Percentiles rank a stretch among this genome's conserved stretches.
These are phyloP conservation scores for Coemansia sp. DNA, from an alignment of 192 early-diverging fungal species.

Conservation along the genomic window DNA sequence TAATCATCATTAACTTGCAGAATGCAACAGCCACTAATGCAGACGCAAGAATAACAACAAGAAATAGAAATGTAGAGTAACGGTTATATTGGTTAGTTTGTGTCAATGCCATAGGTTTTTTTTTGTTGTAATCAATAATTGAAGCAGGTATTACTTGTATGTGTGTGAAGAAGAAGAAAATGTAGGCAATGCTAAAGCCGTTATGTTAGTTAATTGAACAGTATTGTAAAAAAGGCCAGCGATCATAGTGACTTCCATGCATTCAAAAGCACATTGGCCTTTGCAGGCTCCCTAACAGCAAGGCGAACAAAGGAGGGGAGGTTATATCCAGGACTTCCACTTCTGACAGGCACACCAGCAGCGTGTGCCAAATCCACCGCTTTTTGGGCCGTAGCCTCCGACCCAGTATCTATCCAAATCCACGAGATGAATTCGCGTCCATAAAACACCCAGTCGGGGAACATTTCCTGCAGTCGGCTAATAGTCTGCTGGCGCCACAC, in stretches of 20 bases:
- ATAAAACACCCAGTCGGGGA: slow-evolving; percentile 63
- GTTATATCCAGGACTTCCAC: slow-evolving; percentile 74
- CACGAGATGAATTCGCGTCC: slow-evolving; percentile 80
- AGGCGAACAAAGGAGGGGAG: slow-evolving; percentile 73
- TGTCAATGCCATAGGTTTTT: no score
- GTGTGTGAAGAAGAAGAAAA: neutral
- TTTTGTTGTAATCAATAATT: no score
- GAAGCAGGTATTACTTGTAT: neutral
- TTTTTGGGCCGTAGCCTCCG: slow-evolving; percentile 58
- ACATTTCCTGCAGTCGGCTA: slow-evolving; percentile 23
- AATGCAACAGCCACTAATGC: no score
- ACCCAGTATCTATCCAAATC: slow-evolving; percentile 81
- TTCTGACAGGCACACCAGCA: slow-evolving; percentile 84
- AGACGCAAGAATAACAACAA: no score
- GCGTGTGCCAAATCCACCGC: slow-evolving; percentile 64
- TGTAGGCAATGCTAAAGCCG: neutral
- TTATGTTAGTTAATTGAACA: neutral
- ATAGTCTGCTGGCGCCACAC: slow-evolving; percentile 61
- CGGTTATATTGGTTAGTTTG: no score
- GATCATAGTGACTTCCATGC: slow-evolving; percentile 61
- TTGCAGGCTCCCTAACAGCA: slow-evolving; percentile 69
- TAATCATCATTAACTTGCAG: no score
- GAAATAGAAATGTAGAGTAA: no score
- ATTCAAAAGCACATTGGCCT: slow-evolving; percentile 67
- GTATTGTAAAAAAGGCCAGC: neutral